Evolutionary conservation across 352 stramenopile species (phyloP).

Genomic region (Globisporangium parvum): DNA sequence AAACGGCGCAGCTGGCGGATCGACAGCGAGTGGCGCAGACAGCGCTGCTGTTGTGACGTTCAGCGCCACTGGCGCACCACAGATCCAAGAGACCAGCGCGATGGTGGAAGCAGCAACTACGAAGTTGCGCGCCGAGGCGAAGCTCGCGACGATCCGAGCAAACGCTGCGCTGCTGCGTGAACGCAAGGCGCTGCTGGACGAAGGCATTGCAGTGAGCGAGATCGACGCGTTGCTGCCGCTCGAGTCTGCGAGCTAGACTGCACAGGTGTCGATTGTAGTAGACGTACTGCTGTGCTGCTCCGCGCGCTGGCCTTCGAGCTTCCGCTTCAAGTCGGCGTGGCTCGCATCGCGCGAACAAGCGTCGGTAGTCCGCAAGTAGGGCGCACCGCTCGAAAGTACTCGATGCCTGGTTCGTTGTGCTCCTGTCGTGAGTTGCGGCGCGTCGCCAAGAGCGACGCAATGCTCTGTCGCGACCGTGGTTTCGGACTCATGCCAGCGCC

Average conservation of each 20-base stretch:
- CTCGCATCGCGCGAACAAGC: no score
- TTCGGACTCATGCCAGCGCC: conserved; percentile 6
- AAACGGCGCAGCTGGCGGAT: not conserved
- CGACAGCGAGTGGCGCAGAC: no score
- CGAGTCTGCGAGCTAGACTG: not conserved
- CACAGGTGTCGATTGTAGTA: no score
- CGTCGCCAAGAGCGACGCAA: conserved; percentile 17
- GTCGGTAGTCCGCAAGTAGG: no score
- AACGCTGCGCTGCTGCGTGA: conserved; percentile 14
- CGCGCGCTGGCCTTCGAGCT: no score
- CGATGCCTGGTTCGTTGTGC: conserved; percentile 19
- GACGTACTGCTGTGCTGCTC: not conserved
- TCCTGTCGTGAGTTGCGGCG: conserved; percentile 5
- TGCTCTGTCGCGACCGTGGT: conserved; percentile 1
- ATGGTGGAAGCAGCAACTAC: conserved; percentile 12
- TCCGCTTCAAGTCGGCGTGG: no score
- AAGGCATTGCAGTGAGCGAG: conserved; percentile 10
- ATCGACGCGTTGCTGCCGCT: conserved; percentile 18
- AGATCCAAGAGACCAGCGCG: conserved; percentile 11
- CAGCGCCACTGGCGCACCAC: not conserved
- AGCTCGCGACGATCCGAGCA: conserved; percentile 15
- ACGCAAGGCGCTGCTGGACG: conserved; percentile 15
- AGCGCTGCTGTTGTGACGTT: not conserved
- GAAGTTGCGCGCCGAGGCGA: conserved; percentile 13
- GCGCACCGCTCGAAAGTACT: conserved; percentile 44